These are phyloP conservation scores for Epichloe hybrida DNA, from an alignment of 2,329 filamentous ascomycete genomes.

Conservation along the genomic window DNA sequence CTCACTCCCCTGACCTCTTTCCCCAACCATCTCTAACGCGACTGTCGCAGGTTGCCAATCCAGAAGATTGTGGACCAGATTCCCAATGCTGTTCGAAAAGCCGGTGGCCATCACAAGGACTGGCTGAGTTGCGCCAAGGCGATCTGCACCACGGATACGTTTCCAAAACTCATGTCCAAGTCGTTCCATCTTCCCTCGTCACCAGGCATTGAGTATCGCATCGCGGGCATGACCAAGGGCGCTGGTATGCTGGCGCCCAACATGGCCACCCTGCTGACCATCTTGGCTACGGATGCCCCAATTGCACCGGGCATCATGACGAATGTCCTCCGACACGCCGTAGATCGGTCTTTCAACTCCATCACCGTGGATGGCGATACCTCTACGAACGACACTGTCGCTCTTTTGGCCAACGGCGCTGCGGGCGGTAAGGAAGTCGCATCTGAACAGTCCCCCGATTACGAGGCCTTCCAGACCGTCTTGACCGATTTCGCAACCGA, in stretches of 20 bases:
- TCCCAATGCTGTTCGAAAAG: conserved; percentile 56
- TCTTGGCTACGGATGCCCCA: conserved; percentile 83
- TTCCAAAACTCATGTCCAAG: conserved; percentile 83
- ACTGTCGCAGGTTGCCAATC: conserved; percentile 57
- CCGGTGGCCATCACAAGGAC: conserved; percentile 65
- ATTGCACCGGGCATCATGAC: conserved; percentile 56
- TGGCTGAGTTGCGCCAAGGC: conserved; percentile 81
- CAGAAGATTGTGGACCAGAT: conserved; percentile 78
- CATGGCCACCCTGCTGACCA: conserved; percentile 89
- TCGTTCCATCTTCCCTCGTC: conserved; percentile 76
- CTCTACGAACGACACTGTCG: conserved; percentile 92
- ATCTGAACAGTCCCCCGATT: conserved; percentile 44
- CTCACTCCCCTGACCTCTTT: neutral
- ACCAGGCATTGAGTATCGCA: conserved; percentile 59
- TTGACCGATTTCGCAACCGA: conserved; percentile 69
- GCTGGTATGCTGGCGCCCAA: conserved; percentile 99
- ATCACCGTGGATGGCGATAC: conserved; percentile 97
- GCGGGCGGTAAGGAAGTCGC: conserved; percentile 58
- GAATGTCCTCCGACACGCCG: conserved; percentile 56
- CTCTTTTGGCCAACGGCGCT: conserved; percentile 87
- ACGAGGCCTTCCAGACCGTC: conserved; percentile 53
- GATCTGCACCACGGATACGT: conserved; percentile 97
- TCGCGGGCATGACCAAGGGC: conserved; percentile 94
- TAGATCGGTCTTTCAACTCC: conserved; percentile 83
- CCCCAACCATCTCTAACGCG: neutral